These are phyloP conservation scores for Diplodia sapinea DNA, from an alignment of 2,329 filamentous ascomycete species.

Conservation along the genomic window DNA sequence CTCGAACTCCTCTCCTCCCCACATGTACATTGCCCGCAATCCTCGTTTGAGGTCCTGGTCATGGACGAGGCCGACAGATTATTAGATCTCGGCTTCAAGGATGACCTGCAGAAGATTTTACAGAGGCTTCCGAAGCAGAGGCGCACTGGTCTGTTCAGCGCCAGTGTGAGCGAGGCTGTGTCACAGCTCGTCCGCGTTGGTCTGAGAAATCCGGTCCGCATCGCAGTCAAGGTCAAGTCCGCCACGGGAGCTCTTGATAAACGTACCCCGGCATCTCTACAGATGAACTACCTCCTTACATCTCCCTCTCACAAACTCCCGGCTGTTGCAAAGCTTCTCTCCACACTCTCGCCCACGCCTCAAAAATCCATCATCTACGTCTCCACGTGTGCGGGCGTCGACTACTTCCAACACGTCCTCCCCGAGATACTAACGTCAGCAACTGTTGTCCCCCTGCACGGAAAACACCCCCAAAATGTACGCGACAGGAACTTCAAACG, in stretches of 20 bases:
- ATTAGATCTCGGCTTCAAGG: slow-evolving; percentile 91
- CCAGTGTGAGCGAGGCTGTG: slow-evolving; percentile 93
- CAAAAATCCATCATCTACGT: slow-evolving; percentile 90
- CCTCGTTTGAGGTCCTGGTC: slow-evolving; percentile 88
- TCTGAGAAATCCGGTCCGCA: slow-evolving; percentile 90
- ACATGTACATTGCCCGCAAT: slow-evolving; percentile 85
- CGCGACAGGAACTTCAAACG: slow-evolving; percentile 84
- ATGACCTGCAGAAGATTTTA: slow-evolving; percentile 85
- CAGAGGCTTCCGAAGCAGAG: slow-evolving; percentile 87
- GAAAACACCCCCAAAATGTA: slow-evolving; percentile 87
- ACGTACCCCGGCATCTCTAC: slow-evolving; percentile 87
- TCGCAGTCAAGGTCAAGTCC: slow-evolving; percentile 85
- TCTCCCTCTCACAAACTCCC: slow-evolving; percentile 82
- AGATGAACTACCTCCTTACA: slow-evolving; percentile 82
- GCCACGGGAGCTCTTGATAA: slow-evolving; percentile 74
- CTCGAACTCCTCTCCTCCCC: slow-evolving; percentile 85
- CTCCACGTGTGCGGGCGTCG: slow-evolving; percentile 91
- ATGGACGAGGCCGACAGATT: slow-evolving; percentile 94
- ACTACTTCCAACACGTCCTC: slow-evolving; percentile 87
- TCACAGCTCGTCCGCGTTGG: slow-evolving; percentile 92
- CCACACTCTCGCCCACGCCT: slow-evolving; percentile 72
- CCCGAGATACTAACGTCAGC: slow-evolving; percentile 71
- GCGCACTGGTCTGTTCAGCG: slow-evolving; percentile 91
- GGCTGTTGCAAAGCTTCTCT: slow-evolving; percentile 72
- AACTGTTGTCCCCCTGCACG: slow-evolving; percentile 80